Conservation (phyloP, 352 stramenopile species). For the Globisporangium iwayamae region DNA sequence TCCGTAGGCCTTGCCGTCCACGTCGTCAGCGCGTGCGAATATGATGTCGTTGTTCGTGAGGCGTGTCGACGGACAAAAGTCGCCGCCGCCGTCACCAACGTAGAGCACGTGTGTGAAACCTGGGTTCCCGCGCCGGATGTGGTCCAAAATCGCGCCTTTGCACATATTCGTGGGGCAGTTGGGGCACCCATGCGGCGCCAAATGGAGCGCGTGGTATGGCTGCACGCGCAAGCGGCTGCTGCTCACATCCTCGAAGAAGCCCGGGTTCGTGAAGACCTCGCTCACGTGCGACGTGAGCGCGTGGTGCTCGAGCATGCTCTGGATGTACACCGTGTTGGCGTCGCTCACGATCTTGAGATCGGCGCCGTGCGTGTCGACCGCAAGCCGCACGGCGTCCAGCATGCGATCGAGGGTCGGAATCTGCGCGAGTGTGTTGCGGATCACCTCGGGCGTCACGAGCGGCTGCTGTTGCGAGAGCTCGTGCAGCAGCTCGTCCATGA, state of each 20-base stretch:
- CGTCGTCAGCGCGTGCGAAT: slow-evolving; percentile 57
- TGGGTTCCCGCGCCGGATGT: slow-evolving; percentile 25
- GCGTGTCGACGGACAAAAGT: slow-evolving; percentile 61
- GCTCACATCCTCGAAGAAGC: slow-evolving; percentile 27
- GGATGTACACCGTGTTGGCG: slow-evolving; percentile 77
- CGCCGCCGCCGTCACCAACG: slow-evolving; percentile 63
- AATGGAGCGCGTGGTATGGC: slow-evolving; percentile 44
- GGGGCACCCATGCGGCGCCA: slow-evolving; percentile 44
- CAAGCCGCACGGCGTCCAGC: slow-evolving; percentile 60
- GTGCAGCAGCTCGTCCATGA: slow-evolving; percentile 66
- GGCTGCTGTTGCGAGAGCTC: slow-evolving; percentile 39
- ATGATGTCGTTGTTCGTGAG: slow-evolving; percentile 47
- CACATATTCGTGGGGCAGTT: slow-evolving; percentile 79
- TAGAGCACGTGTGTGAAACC: slow-evolving; percentile 55
- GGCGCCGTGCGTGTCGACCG: slow-evolving; percentile 31
- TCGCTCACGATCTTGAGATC: slow-evolving; percentile 74
- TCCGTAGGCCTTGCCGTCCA: slow-evolving; percentile 41
- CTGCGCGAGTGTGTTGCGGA: slow-evolving; percentile 38
- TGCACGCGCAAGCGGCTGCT: slow-evolving; percentile 37
- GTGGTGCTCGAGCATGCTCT: slow-evolving; percentile 60
- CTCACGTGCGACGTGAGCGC: slow-evolving; percentile 28
- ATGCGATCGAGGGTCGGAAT: slow-evolving; percentile 64
- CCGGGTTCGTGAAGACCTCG: slow-evolving; percentile 59
- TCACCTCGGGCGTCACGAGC: slow-evolving; percentile 27
- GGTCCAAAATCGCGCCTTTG: slow-evolving; percentile 68